phyloP scores from a whole-genome alignment of 164 flowering plant genomes.

The Tinospora cordifolia region DNA sequence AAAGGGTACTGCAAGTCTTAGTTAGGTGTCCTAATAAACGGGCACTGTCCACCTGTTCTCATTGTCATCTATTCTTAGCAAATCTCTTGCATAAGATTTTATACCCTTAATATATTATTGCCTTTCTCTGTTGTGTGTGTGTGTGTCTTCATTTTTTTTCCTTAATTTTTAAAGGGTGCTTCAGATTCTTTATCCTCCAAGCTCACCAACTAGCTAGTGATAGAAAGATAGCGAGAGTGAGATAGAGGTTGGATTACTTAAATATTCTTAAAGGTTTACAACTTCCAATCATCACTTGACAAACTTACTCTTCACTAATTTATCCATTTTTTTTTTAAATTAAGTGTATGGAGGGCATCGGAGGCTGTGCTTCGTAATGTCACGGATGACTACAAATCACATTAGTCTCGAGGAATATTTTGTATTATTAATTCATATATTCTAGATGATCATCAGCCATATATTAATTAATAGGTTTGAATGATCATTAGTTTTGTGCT shows the following conservation, averaged over 20 bases:
- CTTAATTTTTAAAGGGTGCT: not conserved
- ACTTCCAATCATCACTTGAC: slow-evolving; percentile 26
- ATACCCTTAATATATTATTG: slow-evolving; percentile 2
- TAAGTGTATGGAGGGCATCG: not conserved
- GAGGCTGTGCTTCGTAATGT: slow-evolving; percentile 13
- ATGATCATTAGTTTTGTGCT: no score
- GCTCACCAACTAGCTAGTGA: not conserved
- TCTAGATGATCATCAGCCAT: no score
- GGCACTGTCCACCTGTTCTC: slow-evolving; percentile 7
- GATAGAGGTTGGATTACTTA: not conserved
- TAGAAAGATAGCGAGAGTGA: not conserved
- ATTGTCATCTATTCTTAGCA: slow-evolving; percentile 9
- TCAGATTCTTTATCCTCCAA: not conserved
- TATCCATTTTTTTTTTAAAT: slow-evolving; percentile 10
- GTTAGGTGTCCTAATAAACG: slow-evolving; percentile 17
- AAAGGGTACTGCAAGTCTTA: slow-evolving; percentile 10
- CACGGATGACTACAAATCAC: slow-evolving; percentile 21
- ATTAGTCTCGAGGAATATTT: not conserved
- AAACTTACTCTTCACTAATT: no score
- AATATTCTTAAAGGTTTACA: slow-evolving; percentile 5
- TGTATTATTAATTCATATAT: not conserved
- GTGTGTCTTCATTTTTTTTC: no score
- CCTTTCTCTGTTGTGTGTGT: not conserved
- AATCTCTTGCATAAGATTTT: slow-evolving; percentile 13
- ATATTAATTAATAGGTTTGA: no score